Base-by-base conservation (phyloP, 345 rosid genomes). In the Salix caprea region DNA sequence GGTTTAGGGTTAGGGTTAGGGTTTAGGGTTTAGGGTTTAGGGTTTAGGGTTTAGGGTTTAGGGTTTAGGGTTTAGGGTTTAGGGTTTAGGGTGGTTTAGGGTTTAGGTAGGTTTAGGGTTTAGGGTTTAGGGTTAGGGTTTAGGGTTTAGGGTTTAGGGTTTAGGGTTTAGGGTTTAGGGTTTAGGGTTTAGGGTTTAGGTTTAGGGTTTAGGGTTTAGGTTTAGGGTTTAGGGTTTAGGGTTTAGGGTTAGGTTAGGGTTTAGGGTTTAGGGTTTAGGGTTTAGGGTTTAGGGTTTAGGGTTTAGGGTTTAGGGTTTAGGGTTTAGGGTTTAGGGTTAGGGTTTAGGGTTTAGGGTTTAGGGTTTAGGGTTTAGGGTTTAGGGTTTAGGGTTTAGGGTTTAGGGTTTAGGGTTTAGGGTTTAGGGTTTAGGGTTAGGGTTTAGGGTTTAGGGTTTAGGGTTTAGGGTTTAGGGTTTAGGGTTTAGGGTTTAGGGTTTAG, bases 1-100 rank as follows among this genome's bases (percentile, higher is more conserved):
- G 77, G 58, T 74, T 74, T 65, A 74, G n/a, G n/a, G n/a, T n/a
- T n/a, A n/a, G n/a, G n/a, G n/a, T n/a, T n/a, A n/a, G n/a, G n/a
- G n/a, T n/a, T n/a, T n/a, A n/a, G n/a, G n/a, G n/a, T n/a, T n/a
- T n/a, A n/a, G 70, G 77, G 77, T 74, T 74, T 65, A 74, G 71
- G 77, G 77, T 48, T 76, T 76, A 16, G 50, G 79, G 74, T 76
- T 77, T 76, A 58, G 64, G 79, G 79, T 42, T 77, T 70, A 6
- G 39, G 80, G 75, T 28, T 77, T 70, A 18, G 48, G 74, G 77
- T 60, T 76, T 69, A 68, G 73, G 79, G 79, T 69, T 76, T 69
- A 56, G 62, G 79, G 79, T 37, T 70, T 76, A 39, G 74, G n/a
- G n/a, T n/a, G 74, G 24, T 76, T 69, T 13, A 28, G 74, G 69